phyloP scores from a whole-genome alignment of 305 asterid genomes.

The Fraxinus paxiana region DNA sequence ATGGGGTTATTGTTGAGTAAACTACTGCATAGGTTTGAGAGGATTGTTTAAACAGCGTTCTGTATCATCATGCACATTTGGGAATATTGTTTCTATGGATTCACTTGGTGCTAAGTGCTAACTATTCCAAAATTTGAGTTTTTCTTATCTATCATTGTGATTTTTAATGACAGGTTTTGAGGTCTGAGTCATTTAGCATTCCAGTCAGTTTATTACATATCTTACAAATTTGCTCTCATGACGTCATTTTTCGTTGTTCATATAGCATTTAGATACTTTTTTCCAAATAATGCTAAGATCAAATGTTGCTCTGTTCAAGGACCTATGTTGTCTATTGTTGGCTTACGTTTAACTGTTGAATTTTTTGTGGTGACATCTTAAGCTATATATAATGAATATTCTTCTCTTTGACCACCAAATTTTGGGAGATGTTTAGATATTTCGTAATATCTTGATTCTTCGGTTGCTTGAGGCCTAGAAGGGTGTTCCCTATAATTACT shows the following conservation, averaged over 20 bases:
- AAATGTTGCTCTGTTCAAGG: neutral
- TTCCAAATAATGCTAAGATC: neutral
- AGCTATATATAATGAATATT: neutral
- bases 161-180: neutral
- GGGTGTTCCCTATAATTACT: neutral
- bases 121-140: neutral
- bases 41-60: neutral
- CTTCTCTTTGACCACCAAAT: neutral
- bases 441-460: neutral
- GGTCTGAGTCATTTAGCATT: neutral
- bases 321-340: neutral
- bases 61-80: neutral
- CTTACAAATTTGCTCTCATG: neutral
- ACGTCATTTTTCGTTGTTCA: neutral
- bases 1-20: neutral
- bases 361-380: neutral
- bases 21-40: neutral
- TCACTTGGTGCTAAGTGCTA: neutral
- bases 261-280: neutral
- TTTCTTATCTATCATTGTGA: neutral
- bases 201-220: neutral
- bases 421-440: neutral
- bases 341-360: neutral
- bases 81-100: neutral
- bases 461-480: neutral